phyloP scores from a whole-genome alignment of 225 moss, liverwort and hornwort species.

The Lunularia cruciata region DNA sequence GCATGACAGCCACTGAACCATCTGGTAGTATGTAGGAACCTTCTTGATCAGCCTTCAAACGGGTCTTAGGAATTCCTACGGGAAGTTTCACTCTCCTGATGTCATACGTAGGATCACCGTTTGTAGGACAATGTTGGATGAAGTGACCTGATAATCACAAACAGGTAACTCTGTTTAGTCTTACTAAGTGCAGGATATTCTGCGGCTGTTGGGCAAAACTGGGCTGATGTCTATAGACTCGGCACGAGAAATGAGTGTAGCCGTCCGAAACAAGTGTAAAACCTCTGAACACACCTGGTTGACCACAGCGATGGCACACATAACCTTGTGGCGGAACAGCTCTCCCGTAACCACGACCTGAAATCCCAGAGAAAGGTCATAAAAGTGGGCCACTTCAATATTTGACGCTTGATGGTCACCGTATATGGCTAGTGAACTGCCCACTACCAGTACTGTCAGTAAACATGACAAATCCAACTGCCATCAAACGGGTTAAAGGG shows the following conservation, averaged over 20 bases:
- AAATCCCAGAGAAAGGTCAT: constrained; percentile 26
- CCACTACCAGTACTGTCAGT: too few species aligned
- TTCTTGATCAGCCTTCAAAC: constrained; percentile 90
- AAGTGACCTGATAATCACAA: constrained; percentile 64
- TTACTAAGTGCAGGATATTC: not conserved
- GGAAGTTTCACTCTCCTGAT: constrained; percentile 95
- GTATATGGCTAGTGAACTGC: too few species aligned
- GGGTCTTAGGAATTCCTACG: constrained; percentile 92
- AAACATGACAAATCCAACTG: too few species aligned
- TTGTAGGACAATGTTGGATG: constrained; percentile 96
- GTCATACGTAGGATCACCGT: constrained; percentile 95
- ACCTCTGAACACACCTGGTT: constrained; percentile 62
- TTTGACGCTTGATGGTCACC: too few species aligned
- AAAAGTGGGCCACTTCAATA: not conserved
- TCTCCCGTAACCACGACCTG: constrained; percentile 89
- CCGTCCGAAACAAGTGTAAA: not conserved
- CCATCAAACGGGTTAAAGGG: too few species aligned
- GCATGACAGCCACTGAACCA: constrained; percentile 95
- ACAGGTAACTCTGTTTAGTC: not conserved
- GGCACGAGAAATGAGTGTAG: not conserved
- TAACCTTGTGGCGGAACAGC: constrained; percentile 94
- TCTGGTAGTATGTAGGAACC: constrained; percentile 89
- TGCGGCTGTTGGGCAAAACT: too few species aligned
- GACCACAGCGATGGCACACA: constrained; percentile 98
- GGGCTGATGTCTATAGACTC: too few species aligned